These are phyloP conservation scores for Penicillium argentinense DNA, from an alignment of 495 filamentous ascomycete genomes.

Conservation along the genomic window DNA sequence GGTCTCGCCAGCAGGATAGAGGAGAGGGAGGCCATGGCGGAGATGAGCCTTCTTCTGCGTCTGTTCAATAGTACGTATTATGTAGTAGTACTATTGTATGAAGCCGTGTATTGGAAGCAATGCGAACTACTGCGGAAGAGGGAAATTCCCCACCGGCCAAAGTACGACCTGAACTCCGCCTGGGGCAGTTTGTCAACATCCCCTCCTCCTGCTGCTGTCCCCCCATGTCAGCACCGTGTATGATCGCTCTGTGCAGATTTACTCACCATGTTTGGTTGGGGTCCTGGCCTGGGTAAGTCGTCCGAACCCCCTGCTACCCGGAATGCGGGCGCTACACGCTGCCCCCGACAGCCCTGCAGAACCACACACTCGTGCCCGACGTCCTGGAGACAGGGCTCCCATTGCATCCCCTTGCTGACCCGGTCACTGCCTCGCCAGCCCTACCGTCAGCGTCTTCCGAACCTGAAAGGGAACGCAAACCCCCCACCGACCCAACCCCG, in stretches of 20 bases:
- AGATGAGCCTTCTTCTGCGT: too few species aligned
- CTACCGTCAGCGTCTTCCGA: constrained; percentile 36
- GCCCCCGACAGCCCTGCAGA: too few species aligned
- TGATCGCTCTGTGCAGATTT: background rate
- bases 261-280: constrained; percentile 40
- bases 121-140: background rate
- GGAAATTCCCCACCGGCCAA: constrained; percentile 5
- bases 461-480: constrained; percentile 43
- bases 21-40: background rate
- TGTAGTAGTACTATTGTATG: too few species aligned
- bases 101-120: background rate
- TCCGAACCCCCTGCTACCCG: constrained; percentile 1
- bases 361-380: too few species aligned
- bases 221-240: constrained; percentile 13
- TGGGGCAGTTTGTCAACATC: too few species aligned
- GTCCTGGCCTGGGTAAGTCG: constrained; percentile 35
- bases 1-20: background rate
- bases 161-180: too few species aligned
- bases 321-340: too few species aligned
- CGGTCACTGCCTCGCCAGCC: constrained; percentile 17
- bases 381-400: too few species aligned
- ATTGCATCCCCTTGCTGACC: background rate
- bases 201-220: constrained; percentile 3
- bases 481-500: constrained; percentile 46
- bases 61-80: too few species aligned